Percentiles rank a stretch among this genome's conserved stretches.
Evolutionary conservation across 2,329 filamentous ascomycete genomes (phyloP).

Genomic region (Hypoxylon sp.): DNA sequence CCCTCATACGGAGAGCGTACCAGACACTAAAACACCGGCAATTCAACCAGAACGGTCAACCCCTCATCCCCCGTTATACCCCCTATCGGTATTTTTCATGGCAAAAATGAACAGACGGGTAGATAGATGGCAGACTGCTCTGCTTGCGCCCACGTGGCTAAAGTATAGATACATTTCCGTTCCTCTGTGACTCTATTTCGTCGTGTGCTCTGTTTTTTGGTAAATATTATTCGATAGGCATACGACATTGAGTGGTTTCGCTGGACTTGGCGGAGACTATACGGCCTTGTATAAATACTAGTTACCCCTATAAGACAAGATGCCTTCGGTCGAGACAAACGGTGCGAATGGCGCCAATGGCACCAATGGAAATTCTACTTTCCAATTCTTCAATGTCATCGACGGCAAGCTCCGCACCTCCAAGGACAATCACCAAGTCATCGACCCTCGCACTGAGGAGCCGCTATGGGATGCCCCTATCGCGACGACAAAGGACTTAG

Average conservation of each 20-base stretch:
- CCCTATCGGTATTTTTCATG: slow-evolving; percentile 35
- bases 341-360: slow-evolving; percentile 31
- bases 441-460: slow-evolving; percentile 61
- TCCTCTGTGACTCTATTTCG: slow-evolving; percentile 4
- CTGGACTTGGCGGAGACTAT: slow-evolving; percentile 26
- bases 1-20: slow-evolving; percentile 38
- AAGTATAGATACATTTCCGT: slow-evolving; percentile 32
- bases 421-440: slow-evolving; percentile 54
- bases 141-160: slow-evolving; percentile 34
- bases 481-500: slow-evolving; percentile 57
- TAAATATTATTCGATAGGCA: slow-evolving; percentile 14
- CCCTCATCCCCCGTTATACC: slow-evolving; percentile 35
- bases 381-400: slow-evolving; percentile 61
- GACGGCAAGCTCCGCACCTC: slow-evolving; percentile 57
- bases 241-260: slow-evolving; percentile 17
- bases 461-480: slow-evolving; percentile 62
- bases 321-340: slow-evolving; percentile 34
- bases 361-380: slow-evolving; percentile 36
- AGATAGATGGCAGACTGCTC: slow-evolving; percentile 17
- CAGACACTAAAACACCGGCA: slow-evolving; percentile 33
- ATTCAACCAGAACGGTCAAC: slow-evolving; percentile 34
- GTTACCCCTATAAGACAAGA: slow-evolving; percentile 21
- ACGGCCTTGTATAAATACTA: slow-evolving; percentile 12
- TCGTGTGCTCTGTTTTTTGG: slow-evolving; percentile 13
- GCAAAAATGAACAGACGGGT: slow-evolving; percentile 33